Evolutionary conservation across 1,284 basidiomycete species (phyloP).

Genomic region (Pulveroboletus sp.): DNA sequence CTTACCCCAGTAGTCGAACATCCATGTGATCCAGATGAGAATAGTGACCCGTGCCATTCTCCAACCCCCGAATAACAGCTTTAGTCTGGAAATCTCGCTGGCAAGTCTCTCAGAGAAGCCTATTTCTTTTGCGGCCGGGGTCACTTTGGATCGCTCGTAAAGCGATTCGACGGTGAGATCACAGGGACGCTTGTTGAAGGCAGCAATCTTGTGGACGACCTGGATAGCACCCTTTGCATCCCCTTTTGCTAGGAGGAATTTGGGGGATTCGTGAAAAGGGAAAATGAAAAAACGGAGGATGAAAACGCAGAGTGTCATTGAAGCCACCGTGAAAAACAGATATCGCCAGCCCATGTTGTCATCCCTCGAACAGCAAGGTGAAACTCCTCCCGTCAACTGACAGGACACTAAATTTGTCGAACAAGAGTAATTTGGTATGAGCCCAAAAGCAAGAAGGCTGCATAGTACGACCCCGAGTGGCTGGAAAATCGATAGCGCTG

Average conservation of each 20-base stretch:
- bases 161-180: conserved; percentile 24
- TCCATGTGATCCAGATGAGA: conserved; percentile 17
- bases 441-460: conserved; percentile 9
- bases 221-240: conserved; percentile 17
- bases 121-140: not conserved
- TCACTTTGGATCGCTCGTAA: conserved; percentile 8
- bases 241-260: conserved; percentile 21
- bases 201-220: conserved; percentile 21
- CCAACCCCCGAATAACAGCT: conserved; percentile 17
- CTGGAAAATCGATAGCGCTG: conserved; percentile 14
- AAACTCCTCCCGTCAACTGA: conserved; percentile 9
- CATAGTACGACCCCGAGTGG: conserved; percentile 1
- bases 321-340: conserved; percentile 12
- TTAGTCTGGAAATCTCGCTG: conserved; percentile 16
- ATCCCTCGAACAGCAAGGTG: conserved; percentile 20
- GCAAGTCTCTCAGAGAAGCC: conserved; percentile 3
- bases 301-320: conserved; percentile 19
- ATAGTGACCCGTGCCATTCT: conserved; percentile 15
- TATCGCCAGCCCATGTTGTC: conserved; percentile 27
- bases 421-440: conserved; percentile 22
- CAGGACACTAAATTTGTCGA: conserved; percentile 16
- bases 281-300: conserved; percentile 21
- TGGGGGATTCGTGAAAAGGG: conserved; percentile 24
- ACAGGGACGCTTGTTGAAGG: conserved; percentile 15
- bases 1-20: conserved; percentile 21